Base-by-base conservation (phyloP, 139 green algal genomes). In the Prasinococcaceae sp. region DNA sequence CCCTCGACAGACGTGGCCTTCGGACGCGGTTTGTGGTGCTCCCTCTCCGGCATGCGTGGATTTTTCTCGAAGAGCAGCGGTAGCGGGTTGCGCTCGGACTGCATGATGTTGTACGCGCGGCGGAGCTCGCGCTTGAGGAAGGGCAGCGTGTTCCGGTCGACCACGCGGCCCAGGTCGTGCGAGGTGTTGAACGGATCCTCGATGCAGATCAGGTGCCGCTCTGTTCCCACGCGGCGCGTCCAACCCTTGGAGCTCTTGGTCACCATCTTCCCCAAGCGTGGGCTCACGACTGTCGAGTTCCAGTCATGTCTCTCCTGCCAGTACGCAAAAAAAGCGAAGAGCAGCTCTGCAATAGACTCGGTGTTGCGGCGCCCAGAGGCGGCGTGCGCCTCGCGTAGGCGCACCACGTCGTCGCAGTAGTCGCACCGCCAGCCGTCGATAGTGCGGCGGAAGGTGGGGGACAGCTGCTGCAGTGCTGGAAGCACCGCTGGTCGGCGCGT, bases 231-330 rank as follows among this genome's bases (percentile, higher is more conserved):
- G 20, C 79, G 83, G 9, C 56, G 67, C 16, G 79, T 92, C 86
- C 86, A 95, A 27, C 84, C 82, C 69, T 95, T 95, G 33, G 12
- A 40, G 33, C 12, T n/a, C 33, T n/a, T 40, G 12, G 12, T n/a
- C 33, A 40, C 33, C 33, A 40, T 9, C 12, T n/a, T 40, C 33
- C 10, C 33, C 33, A 40, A 40, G 33, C 84, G 72, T 2, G 94
- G 58, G 47, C 57, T 81, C 46, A 94, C 53, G 27, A 95, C 86
- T 8, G 44, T 45, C 27, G 63, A 57, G 30, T 69, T 75, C 76
- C 88, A 95, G 71, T 95, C 80, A 63, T 93, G 85, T 10, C 72
- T 58, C 62, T 71, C 86, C 4, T 79, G 84, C 84, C 84, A 95
- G 65, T 93, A 92, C 60, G 85, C 73, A 50, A 95, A 95, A 65